Evolutionary conservation across 148 eudicot species (phyloP).

Genomic region (Chenopodium berlandieri): DNA sequence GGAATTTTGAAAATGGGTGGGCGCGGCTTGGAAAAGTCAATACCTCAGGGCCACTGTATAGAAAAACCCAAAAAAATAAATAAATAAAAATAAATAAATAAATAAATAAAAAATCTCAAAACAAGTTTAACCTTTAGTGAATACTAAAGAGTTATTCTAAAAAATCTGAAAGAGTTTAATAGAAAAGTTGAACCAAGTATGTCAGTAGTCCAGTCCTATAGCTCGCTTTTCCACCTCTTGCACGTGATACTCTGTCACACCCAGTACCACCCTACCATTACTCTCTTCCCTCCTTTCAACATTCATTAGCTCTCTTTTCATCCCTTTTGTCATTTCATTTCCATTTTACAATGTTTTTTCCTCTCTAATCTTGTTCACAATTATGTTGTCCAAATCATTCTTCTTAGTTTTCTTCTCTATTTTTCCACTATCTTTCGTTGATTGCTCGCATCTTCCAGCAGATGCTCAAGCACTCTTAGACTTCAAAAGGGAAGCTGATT

Average conservation of each 20-base stretch:
- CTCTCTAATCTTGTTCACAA: not conserved
- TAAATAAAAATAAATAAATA: no score
- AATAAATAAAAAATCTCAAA: no score
- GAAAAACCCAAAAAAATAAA: no score
- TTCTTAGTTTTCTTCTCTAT: not conserved
- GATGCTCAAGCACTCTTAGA: constrained; percentile 42
- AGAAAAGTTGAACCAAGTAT: not conserved
- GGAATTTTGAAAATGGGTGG: no score
- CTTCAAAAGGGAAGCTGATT: constrained; percentile 47
- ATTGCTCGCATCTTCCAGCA: not conserved
- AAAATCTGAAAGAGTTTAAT: not conserved
- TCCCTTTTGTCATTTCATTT: not conserved
- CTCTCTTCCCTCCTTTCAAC: not conserved
- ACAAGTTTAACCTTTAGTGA: no score
- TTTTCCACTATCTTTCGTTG: not conserved
- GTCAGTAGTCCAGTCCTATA: not conserved
- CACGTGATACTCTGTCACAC: constrained; percentile 31
- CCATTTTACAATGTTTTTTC: not conserved
- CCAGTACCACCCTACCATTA: no score
- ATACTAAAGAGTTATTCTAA: no score
- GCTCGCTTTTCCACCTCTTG: constrained; percentile 36
- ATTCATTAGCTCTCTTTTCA: not conserved
- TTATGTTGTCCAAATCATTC: not conserved
- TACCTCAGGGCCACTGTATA: no score
- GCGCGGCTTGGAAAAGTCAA: no score